Evolutionary conservation across 306 rosid species (phyloP).

Genomic region (Trifolium dubium): DNA sequence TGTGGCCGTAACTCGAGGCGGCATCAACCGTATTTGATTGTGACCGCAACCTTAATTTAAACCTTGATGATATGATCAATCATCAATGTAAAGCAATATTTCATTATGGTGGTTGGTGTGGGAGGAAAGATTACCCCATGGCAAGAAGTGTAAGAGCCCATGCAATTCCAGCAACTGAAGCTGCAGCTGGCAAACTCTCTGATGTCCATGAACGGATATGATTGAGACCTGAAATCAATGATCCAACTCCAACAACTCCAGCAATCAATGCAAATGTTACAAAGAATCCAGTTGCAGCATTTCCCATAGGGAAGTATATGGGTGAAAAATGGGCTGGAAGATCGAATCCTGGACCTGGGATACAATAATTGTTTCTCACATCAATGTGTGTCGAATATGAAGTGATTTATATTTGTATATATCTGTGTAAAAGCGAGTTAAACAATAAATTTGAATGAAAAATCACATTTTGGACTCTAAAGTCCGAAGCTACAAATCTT

Average conservation of each 20-base stretch:
- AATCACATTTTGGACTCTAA: too few relatives aligned
- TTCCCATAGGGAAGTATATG: slow-evolving; percentile 90
- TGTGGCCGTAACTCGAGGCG: background rate
- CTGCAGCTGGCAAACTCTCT: slow-evolving; percentile 87
- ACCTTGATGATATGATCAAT: background rate
- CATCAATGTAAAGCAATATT: too few relatives aligned
- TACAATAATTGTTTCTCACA: slow-evolving; percentile 43
- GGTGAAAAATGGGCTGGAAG: slow-evolving; percentile 96
- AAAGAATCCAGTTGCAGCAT: slow-evolving; percentile 97
- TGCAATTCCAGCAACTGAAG: slow-evolving; percentile 74
- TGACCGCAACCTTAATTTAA: background rate
- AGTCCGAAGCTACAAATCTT: too few relatives aligned
- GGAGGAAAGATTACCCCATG: slow-evolving; percentile 67
- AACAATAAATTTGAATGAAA: too few relatives aligned
- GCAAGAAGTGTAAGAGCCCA: slow-evolving; percentile 95
- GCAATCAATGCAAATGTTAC: slow-evolving; percentile 84
- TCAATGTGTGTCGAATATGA: background rate
- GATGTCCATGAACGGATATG: slow-evolving; percentile 81
- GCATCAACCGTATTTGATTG: background rate
- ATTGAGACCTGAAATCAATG: slow-evolving; percentile 67
- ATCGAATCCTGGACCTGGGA: slow-evolving; percentile 63
- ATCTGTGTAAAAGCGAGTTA: too few relatives aligned
- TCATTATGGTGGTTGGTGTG: background rate
- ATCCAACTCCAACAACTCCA: slow-evolving; percentile 86
- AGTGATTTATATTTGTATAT: too few relatives aligned